Evolutionary conservation across 352 stramenopile species (phyloP).

Genomic region (Phytophthora pistaciae): DNA sequence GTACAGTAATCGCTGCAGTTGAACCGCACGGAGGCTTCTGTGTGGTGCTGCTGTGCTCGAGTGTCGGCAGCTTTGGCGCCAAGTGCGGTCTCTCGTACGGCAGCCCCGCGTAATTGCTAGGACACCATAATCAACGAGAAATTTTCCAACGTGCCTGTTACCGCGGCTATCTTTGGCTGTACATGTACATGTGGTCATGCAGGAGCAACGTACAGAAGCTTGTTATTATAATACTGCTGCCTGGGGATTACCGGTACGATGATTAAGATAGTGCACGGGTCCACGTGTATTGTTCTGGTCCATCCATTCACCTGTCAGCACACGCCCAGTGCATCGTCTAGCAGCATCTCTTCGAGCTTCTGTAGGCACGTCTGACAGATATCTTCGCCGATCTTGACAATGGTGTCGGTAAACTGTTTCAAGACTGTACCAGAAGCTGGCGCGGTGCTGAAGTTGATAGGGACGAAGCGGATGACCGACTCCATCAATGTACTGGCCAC

Average conservation of each 20-base stretch:
- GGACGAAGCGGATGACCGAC: conserved; percentile 26
- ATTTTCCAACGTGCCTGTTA: background rate
- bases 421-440: background rate
- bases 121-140: background rate
- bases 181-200: too few species aligned
- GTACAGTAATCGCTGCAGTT: background rate
- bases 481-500: conserved; percentile 22
- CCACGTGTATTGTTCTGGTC: too few species aligned
- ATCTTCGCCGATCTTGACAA: conserved; percentile 29
- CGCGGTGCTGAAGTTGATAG: conserved; percentile 29
- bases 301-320: conserved; percentile 5
- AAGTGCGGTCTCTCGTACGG: background rate
- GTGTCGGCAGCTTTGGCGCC: too few species aligned
- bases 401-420: conserved; percentile 27
- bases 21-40: background rate
- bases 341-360: conserved; percentile 28
- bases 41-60: conserved; percentile 3
- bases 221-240: background rate
- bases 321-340: conserved; percentile 33
- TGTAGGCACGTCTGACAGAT: conserved; percentile 14
- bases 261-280: background rate
- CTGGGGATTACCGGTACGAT: background rate
- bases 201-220: background rate
- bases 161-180: too few species aligned
- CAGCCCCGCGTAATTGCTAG: background rate